Base-by-base conservation (phyloP, 805 yeast genomes). In the Pichia manshurica region DNA sequence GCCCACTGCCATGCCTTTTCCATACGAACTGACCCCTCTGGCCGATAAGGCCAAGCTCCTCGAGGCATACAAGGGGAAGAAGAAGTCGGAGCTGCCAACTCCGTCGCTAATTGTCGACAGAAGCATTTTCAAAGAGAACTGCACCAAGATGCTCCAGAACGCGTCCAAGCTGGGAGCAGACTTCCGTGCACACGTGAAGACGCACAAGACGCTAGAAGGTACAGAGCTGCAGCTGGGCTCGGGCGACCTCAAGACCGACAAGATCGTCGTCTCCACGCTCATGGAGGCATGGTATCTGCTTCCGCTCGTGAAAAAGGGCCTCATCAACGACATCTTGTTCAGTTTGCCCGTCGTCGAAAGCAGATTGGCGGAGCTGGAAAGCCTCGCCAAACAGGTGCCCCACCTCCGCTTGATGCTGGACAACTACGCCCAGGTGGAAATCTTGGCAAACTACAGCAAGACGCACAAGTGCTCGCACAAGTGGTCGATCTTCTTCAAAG, bases 141-240 rank as follows among this genome's bases (percentile, higher is more conserved):
- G 80, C 52, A 64, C 63, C 10, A 61, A 61, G 28, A 79, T 81
- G 86, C 67, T 78, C 9, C 55, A 57, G 5, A 71, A 70, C 47
- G 77, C 81, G 0, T 44, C 52, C 1, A 58, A 59, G 1, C 56
- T 80, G 10, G 53, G 56, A 23, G 60, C 57, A 3, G 67, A 62
- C 17, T 84, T 84, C 60, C 69, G 95, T 50, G 82, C 85, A 3
- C 80, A 23, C 81, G 79, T 85, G 20, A 85, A 85, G 62, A 86
- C 93, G 0, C 89, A 83, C 61, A 85, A 86, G 61, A 74, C 85
- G 1, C 53, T 69, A 9, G 84, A 81, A 54, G 89, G 86, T 6
- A 67, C 80, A 2, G 55, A 62, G 20, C 60, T 75, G 37, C 85
- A 82, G 63, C 60, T 82, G 59, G 82, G 78, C 1, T 56, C 69